phyloP scores from a whole-genome alignment of 106 monocot genomes.

The Dendrobium officinale region DNA sequence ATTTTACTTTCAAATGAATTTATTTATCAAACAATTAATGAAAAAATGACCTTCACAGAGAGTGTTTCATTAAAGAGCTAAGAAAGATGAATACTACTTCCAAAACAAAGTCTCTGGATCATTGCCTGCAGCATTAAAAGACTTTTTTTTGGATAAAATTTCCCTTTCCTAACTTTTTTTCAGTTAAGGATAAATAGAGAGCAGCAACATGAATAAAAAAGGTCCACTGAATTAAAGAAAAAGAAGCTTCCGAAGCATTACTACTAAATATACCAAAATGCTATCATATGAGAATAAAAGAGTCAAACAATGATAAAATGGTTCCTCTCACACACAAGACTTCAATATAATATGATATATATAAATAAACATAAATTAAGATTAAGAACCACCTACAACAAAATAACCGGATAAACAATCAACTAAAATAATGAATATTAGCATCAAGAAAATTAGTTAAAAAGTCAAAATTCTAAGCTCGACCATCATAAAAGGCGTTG shows the following conservation, averaged over 20 bases:
- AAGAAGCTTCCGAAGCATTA: neutral
- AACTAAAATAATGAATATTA: neutral
- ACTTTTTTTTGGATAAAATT: neutral
- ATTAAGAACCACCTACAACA: neutral
- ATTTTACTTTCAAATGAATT: neutral
- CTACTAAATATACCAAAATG: neutral
- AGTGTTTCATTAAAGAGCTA: neutral
- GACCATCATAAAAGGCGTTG: neutral
- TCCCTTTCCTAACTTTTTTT: neutral
- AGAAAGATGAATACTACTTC: neutral
- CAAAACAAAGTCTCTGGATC: neutral
- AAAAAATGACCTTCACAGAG: neutral
- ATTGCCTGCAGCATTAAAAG: neutral
- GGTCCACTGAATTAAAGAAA: neutral
- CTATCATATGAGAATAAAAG: neutral
- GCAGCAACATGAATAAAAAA: neutral
- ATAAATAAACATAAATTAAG: neutral
- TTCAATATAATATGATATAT: neutral
- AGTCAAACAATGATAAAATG: neutral
- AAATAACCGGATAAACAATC: neutral
- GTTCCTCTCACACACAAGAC: neutral
- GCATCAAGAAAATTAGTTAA: neutral
- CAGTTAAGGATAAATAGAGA: neutral
- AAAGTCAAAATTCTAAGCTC: neutral
- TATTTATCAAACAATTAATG: neutral